Evolutionary conservation across 148 eudicot species (phyloP).

Genomic region (Arbutus unedo): DNA sequence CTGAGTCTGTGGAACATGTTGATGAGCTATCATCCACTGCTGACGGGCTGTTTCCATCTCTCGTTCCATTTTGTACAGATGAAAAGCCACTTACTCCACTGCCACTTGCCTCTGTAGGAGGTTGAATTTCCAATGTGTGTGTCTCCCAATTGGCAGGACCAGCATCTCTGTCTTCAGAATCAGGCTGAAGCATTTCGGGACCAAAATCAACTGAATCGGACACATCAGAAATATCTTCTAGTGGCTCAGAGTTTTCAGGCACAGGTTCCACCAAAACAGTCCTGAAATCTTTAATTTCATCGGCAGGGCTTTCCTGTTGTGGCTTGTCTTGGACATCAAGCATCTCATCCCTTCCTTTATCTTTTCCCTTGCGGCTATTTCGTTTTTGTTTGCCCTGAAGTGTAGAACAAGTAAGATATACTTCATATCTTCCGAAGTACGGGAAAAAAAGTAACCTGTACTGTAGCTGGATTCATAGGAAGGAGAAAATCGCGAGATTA

Average conservation of each 20-base stretch:
- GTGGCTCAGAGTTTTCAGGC: conserved; percentile 49
- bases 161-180: conserved; percentile 70
- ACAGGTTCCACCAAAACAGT: conserved; percentile 33
- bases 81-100: conserved; percentile 43
- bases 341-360: conserved; percentile 65
- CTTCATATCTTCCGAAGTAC: neutral
- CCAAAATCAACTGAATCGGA: conserved; percentile 69
- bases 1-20: conserved; percentile 78
- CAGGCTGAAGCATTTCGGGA: conserved; percentile 51
- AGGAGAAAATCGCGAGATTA: neutral
- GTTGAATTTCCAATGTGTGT: conserved; percentile 61
- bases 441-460: conserved; percentile 7
- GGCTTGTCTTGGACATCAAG: conserved; percentile 36
- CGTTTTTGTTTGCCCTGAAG: conserved; percentile 80
- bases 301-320: conserved; percentile 30
- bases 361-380: conserved; percentile 78
- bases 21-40: conserved; percentile 80
- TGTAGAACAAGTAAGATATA: conserved; percentile 15
- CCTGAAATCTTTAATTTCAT: conserved; percentile 30
- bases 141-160: conserved; percentile 76
- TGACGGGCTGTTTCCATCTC: conserved; percentile 45
- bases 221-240: conserved; percentile 69
- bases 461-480: neutral
- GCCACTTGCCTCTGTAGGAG: conserved; percentile 52
- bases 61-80: conserved; percentile 52